phyloP scores from a whole-genome alignment of 75 land plant species.

The Pinus tabuliformis region DNA sequence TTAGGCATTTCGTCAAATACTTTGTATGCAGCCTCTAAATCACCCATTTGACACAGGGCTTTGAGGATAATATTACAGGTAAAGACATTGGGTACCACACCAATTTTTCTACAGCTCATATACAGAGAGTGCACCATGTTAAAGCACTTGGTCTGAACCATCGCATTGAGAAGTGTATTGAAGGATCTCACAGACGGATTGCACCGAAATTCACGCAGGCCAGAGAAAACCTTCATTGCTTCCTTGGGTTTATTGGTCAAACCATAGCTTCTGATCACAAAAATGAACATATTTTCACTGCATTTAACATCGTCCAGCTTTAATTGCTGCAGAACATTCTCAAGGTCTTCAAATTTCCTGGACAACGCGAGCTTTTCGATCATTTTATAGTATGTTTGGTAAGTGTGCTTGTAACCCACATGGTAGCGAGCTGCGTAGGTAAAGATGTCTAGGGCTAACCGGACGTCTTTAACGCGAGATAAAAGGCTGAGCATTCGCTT shows the following conservation, averaged over 20 bases:
- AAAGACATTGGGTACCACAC: constrained; percentile 51
- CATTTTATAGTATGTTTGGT: constrained; percentile 47
- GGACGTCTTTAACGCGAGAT: constrained; percentile 29
- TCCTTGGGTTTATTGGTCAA: constrained; percentile 35
- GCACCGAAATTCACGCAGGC: constrained; percentile 22
- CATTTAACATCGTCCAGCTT: constrained; percentile 17
- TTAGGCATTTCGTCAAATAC: constrained; percentile 64
- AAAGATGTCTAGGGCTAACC: constrained; percentile 58
- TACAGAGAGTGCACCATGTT: constrained; percentile 30
- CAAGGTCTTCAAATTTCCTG: constrained; percentile 36
- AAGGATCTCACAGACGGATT: constrained; percentile 37
- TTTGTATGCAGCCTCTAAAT: constrained; percentile 31
- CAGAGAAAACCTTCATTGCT: constrained; percentile 33
- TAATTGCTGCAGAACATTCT: constrained; percentile 30
- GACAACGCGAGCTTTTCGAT: constrained; percentile 35
- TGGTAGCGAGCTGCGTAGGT: constrained; percentile 43
- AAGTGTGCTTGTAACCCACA: constrained; percentile 45
- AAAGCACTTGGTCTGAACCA: constrained; percentile 45
- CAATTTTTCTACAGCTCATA: constrained; percentile 22
- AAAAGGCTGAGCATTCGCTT: constrained; percentile 39
- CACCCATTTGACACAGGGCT: constrained; percentile 42
- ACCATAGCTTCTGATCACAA: constrained; percentile 44
- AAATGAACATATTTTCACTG: constrained; percentile 42
- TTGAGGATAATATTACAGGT: constrained; percentile 52
- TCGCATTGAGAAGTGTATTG: constrained; percentile 49